Percentiles rank a stretch among this genome's conserved stretches.
phyloP scores from a whole-genome alignment of 768 basidiomycete genomes.

The Candolleomyces eurysporus region DNA sequence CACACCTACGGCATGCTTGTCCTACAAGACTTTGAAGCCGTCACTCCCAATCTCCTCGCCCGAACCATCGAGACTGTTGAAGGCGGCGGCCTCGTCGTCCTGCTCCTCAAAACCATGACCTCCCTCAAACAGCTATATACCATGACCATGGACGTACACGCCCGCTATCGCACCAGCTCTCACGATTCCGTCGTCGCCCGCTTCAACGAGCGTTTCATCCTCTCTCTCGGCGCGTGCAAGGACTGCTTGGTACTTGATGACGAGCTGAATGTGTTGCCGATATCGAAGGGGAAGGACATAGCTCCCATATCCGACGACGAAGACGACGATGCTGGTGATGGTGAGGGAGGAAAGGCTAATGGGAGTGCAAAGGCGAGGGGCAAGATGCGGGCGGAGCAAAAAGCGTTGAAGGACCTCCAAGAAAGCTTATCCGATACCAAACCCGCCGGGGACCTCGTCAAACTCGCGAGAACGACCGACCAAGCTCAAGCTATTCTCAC shows the following conservation, averaged over 20 bases:
- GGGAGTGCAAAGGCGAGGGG: conserved; percentile 1
- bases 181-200: conserved; percentile 88
- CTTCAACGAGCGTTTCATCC: conserved; percentile 98
- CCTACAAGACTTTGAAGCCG: conserved; percentile 96
- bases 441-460: conserved; percentile 85
- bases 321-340: background rate
- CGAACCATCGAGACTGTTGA: conserved; percentile 98
- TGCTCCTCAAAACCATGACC: conserved; percentile 93
- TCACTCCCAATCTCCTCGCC: conserved; percentile 95
- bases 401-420: conserved; percentile 76
- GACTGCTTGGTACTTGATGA: conserved; percentile 96
- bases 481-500: conserved; percentile 94
- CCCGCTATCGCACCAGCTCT: conserved; percentile 89
- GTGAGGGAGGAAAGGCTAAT: too few species aligned
- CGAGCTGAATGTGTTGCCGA: conserved; percentile 95
- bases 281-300: conserved; percentile 95
- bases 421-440: conserved; percentile 77
- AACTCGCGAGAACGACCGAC: conserved; percentile 88
- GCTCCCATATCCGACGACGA: conserved; percentile 51
- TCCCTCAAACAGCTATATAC: conserved; percentile 89
- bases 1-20: conserved; percentile 98
- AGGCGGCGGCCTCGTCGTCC: conserved; percentile 86
- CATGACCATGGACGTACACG: conserved; percentile 94
- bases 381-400: conserved; percentile 41
- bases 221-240: conserved; percentile 90